Evolutionary conservation across 768 basidiomycete species (phyloP).

Genomic region (Suillus fuscotomentosus): DNA sequence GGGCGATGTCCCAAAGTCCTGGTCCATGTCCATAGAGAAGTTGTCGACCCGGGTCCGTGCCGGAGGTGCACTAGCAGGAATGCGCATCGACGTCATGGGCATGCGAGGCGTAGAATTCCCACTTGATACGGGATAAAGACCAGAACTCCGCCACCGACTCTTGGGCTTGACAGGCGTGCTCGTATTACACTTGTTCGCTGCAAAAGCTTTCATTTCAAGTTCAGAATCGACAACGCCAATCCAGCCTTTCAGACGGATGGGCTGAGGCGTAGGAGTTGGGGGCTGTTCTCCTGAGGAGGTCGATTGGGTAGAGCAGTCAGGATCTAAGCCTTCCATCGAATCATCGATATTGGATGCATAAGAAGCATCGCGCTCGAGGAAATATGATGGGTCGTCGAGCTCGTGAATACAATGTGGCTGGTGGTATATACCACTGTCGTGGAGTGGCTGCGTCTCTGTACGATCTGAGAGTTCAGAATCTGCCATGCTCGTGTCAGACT

Average conservation of each 20-base stretch:
- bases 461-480: background rate
- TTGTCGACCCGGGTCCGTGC: background rate
- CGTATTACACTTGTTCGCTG: conserved; percentile 30
- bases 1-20: background rate
- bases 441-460: conserved; percentile 6
- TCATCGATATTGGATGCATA: conserved; percentile 7
- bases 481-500: conserved; percentile 10
- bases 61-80: background rate
- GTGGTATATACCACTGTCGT: background rate
- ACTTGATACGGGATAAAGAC: background rate
- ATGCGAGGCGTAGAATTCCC: conserved; percentile 1
- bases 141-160: conserved; percentile 2
- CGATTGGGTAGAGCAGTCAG: background rate
- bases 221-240: conserved; percentile 55
- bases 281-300: conserved; percentile 11
- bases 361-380: conserved; percentile 13
- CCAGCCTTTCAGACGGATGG: conserved; percentile 51
- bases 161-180: conserved; percentile 28
- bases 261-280: conserved; percentile 19
- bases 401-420: conserved; percentile 56
- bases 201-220: conserved; percentile 50
- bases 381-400: conserved; percentile 37
- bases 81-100: background rate
- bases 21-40: background rate
- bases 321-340: conserved; percentile 1